Percentiles rank a stretch among this genome's conserved stretches.
These are phyloP conservation scores for Cercophora sp. DNA, from an alignment of 495 filamentous ascomycete genomes.

Conservation along the genomic window DNA sequence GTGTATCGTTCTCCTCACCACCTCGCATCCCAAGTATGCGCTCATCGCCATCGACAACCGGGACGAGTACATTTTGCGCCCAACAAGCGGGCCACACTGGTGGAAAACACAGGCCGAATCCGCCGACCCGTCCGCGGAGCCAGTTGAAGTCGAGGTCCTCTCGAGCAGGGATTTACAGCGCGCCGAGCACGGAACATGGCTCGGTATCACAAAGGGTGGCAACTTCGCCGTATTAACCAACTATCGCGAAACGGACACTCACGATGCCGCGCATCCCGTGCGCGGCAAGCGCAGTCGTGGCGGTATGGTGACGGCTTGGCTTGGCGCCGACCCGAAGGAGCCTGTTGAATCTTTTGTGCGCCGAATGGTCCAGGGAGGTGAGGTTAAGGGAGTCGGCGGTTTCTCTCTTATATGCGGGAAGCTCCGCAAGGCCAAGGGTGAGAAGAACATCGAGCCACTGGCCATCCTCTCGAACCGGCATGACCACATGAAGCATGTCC, in stretches of 20 bases:
- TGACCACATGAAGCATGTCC: conserved; percentile 56
- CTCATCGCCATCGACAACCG: conserved; percentile 89
- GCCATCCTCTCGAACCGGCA: conserved; percentile 89
- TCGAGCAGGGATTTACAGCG: conserved; percentile 50
- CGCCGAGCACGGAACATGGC: conserved; percentile 76
- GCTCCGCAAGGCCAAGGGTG: conserved; percentile 41
- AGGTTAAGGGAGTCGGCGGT: conserved; percentile 73
- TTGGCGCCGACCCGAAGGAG: conserved; percentile 51
- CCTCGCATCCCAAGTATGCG: conserved; percentile 83
- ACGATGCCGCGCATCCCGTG: conserved; percentile 48
- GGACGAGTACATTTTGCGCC: conserved; percentile 91
- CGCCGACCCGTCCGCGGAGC: conserved; percentile 6
- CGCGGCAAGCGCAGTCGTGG: conserved; percentile 68
- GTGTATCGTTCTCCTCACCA: conserved; percentile 92
- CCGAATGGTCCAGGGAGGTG: conserved; percentile 61
- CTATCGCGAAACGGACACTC: conserved; percentile 71
- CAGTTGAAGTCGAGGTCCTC: conserved; percentile 38
- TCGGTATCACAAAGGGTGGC: conserved; percentile 80
- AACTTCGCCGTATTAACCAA: conserved; percentile 91
- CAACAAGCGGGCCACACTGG: conserved; percentile 78
- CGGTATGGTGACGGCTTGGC: conserved; percentile 80
- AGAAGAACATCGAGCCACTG: conserved; percentile 56
- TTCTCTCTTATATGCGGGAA: conserved; percentile 90
- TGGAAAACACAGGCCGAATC: conserved; percentile 55
- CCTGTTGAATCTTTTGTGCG: conserved; percentile 63